Evolutionary conservation across 306 rosid genomes (phyloP), one percentile per base, ranked within the genome.

Genomic region (Quercus engelmannii): DNA sequence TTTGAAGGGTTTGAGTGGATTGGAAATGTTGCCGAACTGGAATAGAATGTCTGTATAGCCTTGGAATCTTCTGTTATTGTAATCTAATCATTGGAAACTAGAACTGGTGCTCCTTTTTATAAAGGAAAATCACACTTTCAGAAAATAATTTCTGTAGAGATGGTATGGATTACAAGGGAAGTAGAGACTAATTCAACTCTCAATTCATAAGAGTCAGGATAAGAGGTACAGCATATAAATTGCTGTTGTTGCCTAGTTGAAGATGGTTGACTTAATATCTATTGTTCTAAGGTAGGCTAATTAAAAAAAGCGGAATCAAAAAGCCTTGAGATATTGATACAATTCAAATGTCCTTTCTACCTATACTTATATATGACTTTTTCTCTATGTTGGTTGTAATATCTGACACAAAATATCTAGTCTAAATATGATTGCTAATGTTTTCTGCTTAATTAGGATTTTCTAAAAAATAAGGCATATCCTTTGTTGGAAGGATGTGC

Each of bases 401-500:
- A 41, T 56, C 51, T 31, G 23, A 55, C 21, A 54, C 26, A 71
- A 23, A 33, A 59, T 11, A 59, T 67, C 31, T 57, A 38, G 68
- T 38, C 8, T 59, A 14, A n/a, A 43, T 58, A 13, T 81, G 38
- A 64, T 73, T 78, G 64, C 83, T 84, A 62, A 26, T 76, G 57
- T 77, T 80, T 80, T 73, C 74, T 79, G 80, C 75, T 26, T 70
- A 30, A 78, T 79, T 86, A 92, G 97, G 94, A 83, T 76, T 94
- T 94, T 82, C 94, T 94, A 5, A 87, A 89, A 81, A 91, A 87
- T 83, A 90, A 88, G 83, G 99, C 97, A 82, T 94, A 92, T 85
- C 97, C 97, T 83, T 85, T 94, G 91, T 81, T 94, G 93, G 99
- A 92, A 92, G 93, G 92, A 81, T 92, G 99, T 80, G 74, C 89